These are phyloP conservation scores for Didymella pinodella DNA, from an alignment of 2,329 filamentous ascomycete genomes.

Conservation along the genomic window DNA sequence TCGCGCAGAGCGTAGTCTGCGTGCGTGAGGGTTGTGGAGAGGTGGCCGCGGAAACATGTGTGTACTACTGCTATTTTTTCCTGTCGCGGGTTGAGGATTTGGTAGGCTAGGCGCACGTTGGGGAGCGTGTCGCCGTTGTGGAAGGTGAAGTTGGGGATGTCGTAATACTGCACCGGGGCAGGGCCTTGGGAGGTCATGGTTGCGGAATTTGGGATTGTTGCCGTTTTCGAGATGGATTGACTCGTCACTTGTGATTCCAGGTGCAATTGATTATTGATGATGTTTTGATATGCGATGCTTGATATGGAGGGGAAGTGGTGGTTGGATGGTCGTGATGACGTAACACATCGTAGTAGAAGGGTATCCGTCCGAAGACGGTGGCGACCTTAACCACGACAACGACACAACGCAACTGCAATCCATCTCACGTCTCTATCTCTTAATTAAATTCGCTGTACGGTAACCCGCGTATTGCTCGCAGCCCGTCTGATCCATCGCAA, in stretches of 20 bases:
- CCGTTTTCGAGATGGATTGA: background rate
- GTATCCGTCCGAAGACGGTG: constrained; percentile 5
- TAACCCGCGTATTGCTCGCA: no score
- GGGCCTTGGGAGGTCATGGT: constrained; percentile 25
- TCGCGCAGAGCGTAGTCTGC: constrained; percentile 52
- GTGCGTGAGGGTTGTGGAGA: constrained; percentile 61
- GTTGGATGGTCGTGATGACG: constrained; percentile 9
- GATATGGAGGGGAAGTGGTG: background rate
- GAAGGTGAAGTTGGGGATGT: constrained; percentile 32
- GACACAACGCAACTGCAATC: background rate
- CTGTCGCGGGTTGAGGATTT: constrained; percentile 35
- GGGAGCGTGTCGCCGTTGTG: constrained; percentile 28
- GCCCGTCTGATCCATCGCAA: no score
- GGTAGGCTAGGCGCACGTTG: constrained; percentile 31
- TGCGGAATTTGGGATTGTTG: background rate
- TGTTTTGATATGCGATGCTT: background rate
- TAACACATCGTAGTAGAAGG: constrained; percentile 1
- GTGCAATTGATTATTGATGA: background rate
- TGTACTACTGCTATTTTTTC: constrained; percentile 54
- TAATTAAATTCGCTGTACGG: no score
- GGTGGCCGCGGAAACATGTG: constrained; percentile 63
- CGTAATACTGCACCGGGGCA: constrained; percentile 24
- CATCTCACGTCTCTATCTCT: no score
- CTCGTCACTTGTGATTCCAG: background rate
- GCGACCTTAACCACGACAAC: background rate